phyloP scores from a whole-genome alignment of 2,329 filamentous ascomycete species.

The Alternaria brassicicola region DNA sequence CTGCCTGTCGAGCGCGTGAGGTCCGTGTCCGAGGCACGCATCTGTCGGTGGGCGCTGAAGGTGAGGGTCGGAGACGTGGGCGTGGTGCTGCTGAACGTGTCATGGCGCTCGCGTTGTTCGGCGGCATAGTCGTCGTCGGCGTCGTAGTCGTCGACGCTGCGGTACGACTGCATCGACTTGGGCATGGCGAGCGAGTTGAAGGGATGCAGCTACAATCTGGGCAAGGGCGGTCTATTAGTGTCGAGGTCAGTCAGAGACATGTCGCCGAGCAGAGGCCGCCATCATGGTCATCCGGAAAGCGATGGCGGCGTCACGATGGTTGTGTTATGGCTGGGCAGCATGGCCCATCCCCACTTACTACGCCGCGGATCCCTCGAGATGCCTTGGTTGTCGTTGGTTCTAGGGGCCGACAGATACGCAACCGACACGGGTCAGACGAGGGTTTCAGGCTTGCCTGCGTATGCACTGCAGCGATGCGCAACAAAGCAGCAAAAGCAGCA shows the following conservation, averaged over 20 bases:
- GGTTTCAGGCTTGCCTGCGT: constrained; percentile 4
- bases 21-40: constrained; percentile 46
- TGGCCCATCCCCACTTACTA: constrained; percentile 12
- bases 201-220: constrained; percentile 9
- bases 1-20: constrained; percentile 39
- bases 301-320: constrained; percentile 30
- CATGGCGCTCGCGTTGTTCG: constrained; percentile 37
- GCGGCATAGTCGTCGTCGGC: constrained; percentile 45
- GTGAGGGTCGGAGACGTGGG: constrained; percentile 43
- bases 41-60: constrained; percentile 36
- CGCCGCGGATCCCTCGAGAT: constrained; percentile 9
- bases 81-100: constrained; percentile 43
- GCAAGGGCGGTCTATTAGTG: constrained; percentile 16
- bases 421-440: background rate
- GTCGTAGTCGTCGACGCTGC: constrained; percentile 43
- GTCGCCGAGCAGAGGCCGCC: constrained; percentile 17
- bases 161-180: constrained; percentile 45
- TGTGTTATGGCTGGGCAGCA: constrained; percentile 21
- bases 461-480: background rate
- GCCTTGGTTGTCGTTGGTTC: background rate
- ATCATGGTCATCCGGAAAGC: constrained; percentile 34
- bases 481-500: background rate
- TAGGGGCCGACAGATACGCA: constrained; percentile 2
- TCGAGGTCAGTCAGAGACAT: constrained; percentile 16
- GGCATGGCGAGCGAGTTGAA: constrained; percentile 35